These are phyloP conservation scores for Hypericum perforatum DNA, from an alignment of 345 rosid species.

Conservation along the genomic window DNA sequence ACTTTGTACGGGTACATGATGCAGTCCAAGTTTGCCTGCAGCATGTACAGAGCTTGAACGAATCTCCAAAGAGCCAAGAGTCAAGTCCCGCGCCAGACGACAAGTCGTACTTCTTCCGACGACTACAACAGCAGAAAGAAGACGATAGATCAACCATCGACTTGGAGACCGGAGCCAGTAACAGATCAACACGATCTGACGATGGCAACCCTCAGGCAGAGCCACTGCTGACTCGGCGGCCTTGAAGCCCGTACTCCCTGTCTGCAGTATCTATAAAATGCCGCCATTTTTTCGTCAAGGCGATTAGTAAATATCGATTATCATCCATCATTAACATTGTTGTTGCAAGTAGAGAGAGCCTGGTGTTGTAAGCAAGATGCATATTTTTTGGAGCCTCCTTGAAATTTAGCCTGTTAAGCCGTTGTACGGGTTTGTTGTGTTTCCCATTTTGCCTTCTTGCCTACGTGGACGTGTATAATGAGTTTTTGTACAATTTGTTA, in stretches of 20 bases:
- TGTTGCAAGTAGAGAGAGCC: too few species aligned
- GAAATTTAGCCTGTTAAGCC: too few species aligned
- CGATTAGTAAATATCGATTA: background rate
- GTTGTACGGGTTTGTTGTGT: too few species aligned
- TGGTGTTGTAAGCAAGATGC: too few species aligned
- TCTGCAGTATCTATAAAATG: background rate
- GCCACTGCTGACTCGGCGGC: constrained; percentile 38
- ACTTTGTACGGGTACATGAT: constrained; percentile 86
- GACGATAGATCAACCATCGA: constrained; percentile 34
- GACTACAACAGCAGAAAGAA: constrained; percentile 29
- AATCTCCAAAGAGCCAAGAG: constrained; percentile 17
- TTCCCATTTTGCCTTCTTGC: too few species aligned
- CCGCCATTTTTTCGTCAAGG: constrained; percentile 1
- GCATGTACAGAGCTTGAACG: constrained; percentile 48
- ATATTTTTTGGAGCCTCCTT: too few species aligned
- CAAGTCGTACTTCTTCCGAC: constrained; percentile 34
- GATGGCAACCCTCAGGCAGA: constrained; percentile 36
- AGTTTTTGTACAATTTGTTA: too few species aligned
- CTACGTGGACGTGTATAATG: too few species aligned
- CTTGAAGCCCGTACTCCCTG: constrained; percentile 6
- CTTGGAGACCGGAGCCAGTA: constrained; percentile 40
- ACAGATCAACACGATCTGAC: constrained; percentile 8
- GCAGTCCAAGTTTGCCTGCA: constrained; percentile 95
- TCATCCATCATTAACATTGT: too few species aligned
- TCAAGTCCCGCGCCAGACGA: constrained; percentile 17